Evolutionary conservation across 768 basidiomycete genomes (phyloP).

Genomic region (Suillus luteus): DNA sequence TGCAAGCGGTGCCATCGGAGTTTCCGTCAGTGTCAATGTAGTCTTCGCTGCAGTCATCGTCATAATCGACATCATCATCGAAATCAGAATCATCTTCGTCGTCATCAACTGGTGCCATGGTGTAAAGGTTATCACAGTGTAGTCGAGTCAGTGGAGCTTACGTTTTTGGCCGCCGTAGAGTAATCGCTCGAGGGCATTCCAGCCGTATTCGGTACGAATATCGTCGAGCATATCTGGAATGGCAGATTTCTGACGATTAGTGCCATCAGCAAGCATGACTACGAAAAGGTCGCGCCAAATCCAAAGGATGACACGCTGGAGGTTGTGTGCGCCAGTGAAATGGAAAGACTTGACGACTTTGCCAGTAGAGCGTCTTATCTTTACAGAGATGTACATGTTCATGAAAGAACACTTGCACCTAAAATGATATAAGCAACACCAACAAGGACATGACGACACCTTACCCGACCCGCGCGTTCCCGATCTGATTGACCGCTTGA

Average conservation of each 20-base stretch:
- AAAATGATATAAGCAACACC: conserved; percentile 15
- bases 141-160: conserved; percentile 25
- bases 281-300: conserved; percentile 73
- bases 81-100: conserved; percentile 28
- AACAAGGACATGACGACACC: conserved; percentile 25
- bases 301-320: conserved; percentile 54
- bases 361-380: conserved; percentile 45
- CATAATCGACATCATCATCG: conserved; percentile 32
- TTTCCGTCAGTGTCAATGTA: conserved; percentile 25
- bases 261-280: conserved; percentile 47
- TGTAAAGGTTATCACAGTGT: conserved; percentile 9
- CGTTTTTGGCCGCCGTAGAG: conserved; percentile 53
- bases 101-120: conserved; percentile 13
- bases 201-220: conserved; percentile 52
- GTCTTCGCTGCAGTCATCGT: conserved; percentile 28
- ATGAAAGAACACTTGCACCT: conserved; percentile 59
- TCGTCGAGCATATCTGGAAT: conserved; percentile 62
- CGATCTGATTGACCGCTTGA: conserved; percentile 48
- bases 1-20: conserved; percentile 20
- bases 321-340: conserved; percentile 47
- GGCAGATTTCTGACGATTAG: conserved; percentile 28
- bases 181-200: conserved; percentile 52
- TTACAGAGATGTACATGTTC: conserved; percentile 47
- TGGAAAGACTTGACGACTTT: conserved; percentile 50
- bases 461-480: conserved; percentile 38